phyloP scores from a whole-genome alignment of 331 rosid species.

The Cydonia oblonga region DNA sequence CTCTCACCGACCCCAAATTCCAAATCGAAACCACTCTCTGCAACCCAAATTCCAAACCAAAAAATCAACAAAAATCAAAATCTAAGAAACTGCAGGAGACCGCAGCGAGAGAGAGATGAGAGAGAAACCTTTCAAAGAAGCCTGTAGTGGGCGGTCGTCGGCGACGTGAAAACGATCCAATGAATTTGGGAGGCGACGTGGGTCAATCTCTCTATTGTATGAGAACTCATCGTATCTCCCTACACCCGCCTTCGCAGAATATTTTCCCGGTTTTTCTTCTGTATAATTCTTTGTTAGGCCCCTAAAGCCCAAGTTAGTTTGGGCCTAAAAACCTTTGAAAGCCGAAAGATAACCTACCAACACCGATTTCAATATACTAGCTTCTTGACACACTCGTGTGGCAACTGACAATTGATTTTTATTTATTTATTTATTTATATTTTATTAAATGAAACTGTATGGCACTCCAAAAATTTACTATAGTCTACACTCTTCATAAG shows the following conservation, averaged over 20 bases:
- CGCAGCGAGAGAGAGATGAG: neutral
- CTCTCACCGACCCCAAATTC: conserved; percentile 5
- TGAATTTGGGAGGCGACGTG: conserved; percentile 2
- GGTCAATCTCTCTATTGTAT: neutral
- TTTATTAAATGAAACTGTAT: too few relatives aligned
- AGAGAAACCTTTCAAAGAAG: conserved; percentile 7
- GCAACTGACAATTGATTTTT: too few relatives aligned
- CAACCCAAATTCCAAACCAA: neutral
- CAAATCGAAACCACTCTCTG: conserved; percentile 12
- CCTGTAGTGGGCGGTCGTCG: conserved; percentile 16
- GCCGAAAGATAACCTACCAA: neutral
- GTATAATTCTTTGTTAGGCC: neutral
- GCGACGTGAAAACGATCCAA: conserved; percentile 32
- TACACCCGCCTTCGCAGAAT: neutral
- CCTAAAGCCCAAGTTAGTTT: neutral
- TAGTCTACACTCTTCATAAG: too few relatives aligned
- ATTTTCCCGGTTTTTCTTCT: neutral
- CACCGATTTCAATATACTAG: too few relatives aligned
- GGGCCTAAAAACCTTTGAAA: neutral
- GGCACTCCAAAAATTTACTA: rapidly evolving
- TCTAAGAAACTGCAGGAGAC: neutral
- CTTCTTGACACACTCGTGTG: neutral
- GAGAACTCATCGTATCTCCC: neutral
- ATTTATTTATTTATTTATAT: too few relatives aligned
- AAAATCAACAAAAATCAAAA: neutral